These are phyloP conservation scores for Aspergillus cristatus DNA, from an alignment of 495 filamentous ascomycete genomes.

Conservation along the genomic window DNA sequence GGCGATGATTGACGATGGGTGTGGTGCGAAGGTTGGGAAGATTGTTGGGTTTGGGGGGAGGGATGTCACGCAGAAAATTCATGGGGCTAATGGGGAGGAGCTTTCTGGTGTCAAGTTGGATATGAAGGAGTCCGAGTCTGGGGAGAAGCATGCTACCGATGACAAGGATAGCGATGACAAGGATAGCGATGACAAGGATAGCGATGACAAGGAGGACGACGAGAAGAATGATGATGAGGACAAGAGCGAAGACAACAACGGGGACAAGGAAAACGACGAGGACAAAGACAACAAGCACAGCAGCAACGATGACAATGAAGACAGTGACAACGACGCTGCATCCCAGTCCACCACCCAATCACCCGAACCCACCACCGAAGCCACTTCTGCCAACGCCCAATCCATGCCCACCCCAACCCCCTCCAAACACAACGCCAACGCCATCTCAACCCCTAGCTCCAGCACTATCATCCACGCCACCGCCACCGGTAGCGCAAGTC, in stretches of 20 bases:
- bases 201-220: background rate
- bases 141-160: conserved; percentile 26
- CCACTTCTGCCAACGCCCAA: background rate
- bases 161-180: conserved; percentile 1
- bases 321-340: too few species aligned
- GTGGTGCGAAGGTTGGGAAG: conserved; percentile 45
- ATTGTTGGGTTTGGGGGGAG: conserved; percentile 48
- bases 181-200: conserved; percentile 4
- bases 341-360: too few species aligned
- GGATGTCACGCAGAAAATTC: conserved; percentile 43
- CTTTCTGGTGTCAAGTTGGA: conserved; percentile 47
- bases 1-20: conserved; percentile 44
- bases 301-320: too few species aligned
- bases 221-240: background rate
- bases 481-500: background rate
- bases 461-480: conserved; percentile 27
- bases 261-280: background rate
- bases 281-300: background rate
- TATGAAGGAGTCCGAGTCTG: conserved; percentile 37
- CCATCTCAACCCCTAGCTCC: background rate
- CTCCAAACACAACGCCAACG: background rate
- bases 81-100: conserved; percentile 42
- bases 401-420: conserved; percentile 9
- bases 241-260: background rate
- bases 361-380: too few species aligned